Percentiles rank a stretch among this genome's conserved stretches.
These are phyloP conservation scores for Lyophyllum semitale DNA, from an alignment of 768 basidiomycete genomes.

Conservation along the genomic window DNA sequence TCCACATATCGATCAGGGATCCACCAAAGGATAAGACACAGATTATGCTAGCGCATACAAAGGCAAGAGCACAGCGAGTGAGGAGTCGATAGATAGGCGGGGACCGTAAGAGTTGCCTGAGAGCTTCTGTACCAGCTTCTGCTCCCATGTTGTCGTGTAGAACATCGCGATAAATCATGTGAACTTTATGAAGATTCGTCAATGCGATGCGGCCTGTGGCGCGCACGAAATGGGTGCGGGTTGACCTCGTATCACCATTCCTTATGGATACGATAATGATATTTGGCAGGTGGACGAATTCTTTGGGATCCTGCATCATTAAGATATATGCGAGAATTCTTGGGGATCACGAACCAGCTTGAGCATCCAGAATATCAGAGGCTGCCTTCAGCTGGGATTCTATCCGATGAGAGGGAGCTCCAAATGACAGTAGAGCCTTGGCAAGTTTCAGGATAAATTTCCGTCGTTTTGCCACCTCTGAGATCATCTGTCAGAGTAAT, in stretches of 20 bases:
- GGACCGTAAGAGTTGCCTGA: constrained; percentile 63
- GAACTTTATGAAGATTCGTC: constrained; percentile 79
- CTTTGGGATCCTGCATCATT: constrained; percentile 23
- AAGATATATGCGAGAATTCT: background rate
- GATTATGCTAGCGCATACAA: constrained; percentile 77
- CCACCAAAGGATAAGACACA: constrained; percentile 84
- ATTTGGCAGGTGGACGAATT: constrained; percentile 82
- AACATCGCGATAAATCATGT: constrained; percentile 83
- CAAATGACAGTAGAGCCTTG: constrained; percentile 87
- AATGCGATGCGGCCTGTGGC: constrained; percentile 80
- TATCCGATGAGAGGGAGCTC: constrained; percentile 92
- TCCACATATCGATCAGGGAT: constrained; percentile 80
- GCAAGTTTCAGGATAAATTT: constrained; percentile 86
- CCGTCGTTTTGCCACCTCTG: constrained; percentile 50
- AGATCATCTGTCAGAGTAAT: background rate
- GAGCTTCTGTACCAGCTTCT: constrained; percentile 66
- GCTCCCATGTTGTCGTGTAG: constrained; percentile 81
- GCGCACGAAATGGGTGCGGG: constrained; percentile 85
- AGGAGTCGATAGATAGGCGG: constrained; percentile 70
- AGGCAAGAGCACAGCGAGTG: constrained; percentile 72
- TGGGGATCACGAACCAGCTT: constrained; percentile 49
- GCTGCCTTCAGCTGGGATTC: constrained; percentile 86
- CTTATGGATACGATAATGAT: constrained; percentile 83
- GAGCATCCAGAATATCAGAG: constrained; percentile 73
- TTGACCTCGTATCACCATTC: constrained; percentile 66